Evolutionary conservation across 31 red algal species (phyloP).

Genomic region (Odonthalia washingtoniensis): DNA sequence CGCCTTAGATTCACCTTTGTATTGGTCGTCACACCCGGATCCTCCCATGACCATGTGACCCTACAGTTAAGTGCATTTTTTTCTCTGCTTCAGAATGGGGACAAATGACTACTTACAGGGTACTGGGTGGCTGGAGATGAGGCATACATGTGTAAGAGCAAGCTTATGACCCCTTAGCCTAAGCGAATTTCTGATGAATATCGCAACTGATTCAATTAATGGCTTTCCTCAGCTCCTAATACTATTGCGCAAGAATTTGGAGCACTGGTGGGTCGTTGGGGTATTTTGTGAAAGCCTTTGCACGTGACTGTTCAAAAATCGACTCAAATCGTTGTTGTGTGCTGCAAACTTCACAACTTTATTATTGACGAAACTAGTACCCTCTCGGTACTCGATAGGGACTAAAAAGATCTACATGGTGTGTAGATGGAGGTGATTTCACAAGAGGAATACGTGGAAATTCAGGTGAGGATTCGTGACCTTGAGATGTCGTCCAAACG

Average conservation of each 20-base stretch:
- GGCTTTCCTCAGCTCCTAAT: background rate
- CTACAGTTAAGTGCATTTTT: background rate
- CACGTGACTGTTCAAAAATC: background rate
- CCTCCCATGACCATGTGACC: slow-evolving; percentile 33
- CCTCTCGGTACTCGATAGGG: background rate
- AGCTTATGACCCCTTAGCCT: slow-evolving; percentile 10
- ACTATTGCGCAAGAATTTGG: slow-evolving; percentile 34
- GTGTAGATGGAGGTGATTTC: background rate
- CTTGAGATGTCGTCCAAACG: slow-evolving; percentile 2
- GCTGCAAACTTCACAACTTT: no score
- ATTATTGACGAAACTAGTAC: slow-evolving; percentile 12
- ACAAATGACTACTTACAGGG: background rate
- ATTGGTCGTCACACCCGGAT: slow-evolving; percentile 27
- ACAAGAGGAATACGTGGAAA: background rate
- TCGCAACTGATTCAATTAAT: slow-evolving; percentile 24
- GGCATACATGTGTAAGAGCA: slow-evolving; percentile 41
- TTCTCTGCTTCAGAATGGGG: background rate
- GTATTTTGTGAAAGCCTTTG: slow-evolving; percentile 30
- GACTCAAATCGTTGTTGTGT: slow-evolving; percentile 1
- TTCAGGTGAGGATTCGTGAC: background rate
- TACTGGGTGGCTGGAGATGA: slow-evolving; percentile 66
- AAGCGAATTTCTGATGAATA: background rate
- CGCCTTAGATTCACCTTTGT: slow-evolving; percentile 31
- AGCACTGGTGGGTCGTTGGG: slow-evolving; percentile 12
- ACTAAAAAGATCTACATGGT: background rate